A percentile compares a stretch with the other conserved stretches of the same genome.
These are phyloP conservation scores for Phtheirospermum japonicum DNA, from an alignment of 257 asterid genomes.

Conservation along the genomic window DNA sequence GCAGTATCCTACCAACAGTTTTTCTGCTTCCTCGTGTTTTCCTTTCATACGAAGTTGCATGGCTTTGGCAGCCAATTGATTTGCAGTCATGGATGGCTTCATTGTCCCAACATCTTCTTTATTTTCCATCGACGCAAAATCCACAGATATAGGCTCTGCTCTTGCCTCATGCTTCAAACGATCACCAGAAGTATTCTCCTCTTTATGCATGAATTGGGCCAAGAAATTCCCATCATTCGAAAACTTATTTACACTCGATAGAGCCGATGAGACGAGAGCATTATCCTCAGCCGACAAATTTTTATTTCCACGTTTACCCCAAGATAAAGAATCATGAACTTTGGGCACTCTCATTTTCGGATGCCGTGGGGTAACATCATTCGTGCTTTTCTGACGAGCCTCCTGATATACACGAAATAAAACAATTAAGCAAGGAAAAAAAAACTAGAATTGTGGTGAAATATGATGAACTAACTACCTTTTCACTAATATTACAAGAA, in stretches of 20 bases:
- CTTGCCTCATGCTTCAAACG: constrained; percentile 32
- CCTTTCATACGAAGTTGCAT: constrained; percentile 92
- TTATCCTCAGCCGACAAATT: constrained; percentile 55
- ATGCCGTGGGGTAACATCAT: constrained; percentile 40
- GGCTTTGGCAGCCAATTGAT: constrained; percentile 93
- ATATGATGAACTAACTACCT: constrained; percentile 46
- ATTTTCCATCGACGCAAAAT: constrained; percentile 19
- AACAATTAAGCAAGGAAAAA: constrained; percentile 18
- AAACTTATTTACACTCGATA: constrained; percentile 69
- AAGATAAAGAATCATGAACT: constrained; percentile 66
- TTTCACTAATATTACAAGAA: constrained; percentile 35
- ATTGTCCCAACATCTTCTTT: constrained; percentile 36
- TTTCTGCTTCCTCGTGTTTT: too few relatives aligned
- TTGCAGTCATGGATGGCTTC: constrained; percentile 60
- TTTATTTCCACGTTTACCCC: constrained; percentile 64
- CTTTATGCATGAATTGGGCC: constrained; percentile 28
- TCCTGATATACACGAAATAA: constrained; percentile 27
- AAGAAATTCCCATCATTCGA: constrained; percentile 77
- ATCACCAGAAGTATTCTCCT: constrained; percentile 30
- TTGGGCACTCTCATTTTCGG: constrained; percentile 81
- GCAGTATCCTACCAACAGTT: background rate
- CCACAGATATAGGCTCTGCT: constrained; percentile 19
- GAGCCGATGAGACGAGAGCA: constrained; percentile 70
- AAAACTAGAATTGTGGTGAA: constrained; percentile 5
- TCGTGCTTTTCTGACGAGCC: constrained; percentile 31